These are phyloP conservation scores for Sextonia rubra DNA, from an alignment of 164 flowering plant species.

Conservation along the genomic window DNA sequence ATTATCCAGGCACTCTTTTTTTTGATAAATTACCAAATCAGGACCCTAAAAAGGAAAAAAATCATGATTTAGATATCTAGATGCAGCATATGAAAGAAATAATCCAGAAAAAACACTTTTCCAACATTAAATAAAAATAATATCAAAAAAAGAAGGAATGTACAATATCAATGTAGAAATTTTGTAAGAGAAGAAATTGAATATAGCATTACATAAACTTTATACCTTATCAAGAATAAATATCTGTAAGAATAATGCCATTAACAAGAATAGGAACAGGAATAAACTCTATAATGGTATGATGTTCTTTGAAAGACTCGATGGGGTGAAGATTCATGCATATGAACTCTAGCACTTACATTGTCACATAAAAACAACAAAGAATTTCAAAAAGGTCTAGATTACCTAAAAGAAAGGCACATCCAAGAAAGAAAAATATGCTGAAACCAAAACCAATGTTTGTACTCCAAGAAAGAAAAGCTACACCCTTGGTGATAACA, in stretches of 20 bases:
- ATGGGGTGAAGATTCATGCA: too few relatives aligned
- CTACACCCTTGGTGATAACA: too few relatives aligned
- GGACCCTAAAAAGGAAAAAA: slow-evolving; percentile 62
- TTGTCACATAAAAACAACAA: too few relatives aligned
- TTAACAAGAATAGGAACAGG: neutral
- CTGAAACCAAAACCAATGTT: too few relatives aligned
- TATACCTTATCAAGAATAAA: neutral
- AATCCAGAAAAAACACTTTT: neutral
- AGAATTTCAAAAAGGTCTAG: too few relatives aligned
- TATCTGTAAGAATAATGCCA: neutral
- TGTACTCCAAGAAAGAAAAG: too few relatives aligned
- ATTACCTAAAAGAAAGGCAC: too few relatives aligned
- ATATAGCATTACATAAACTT: too few relatives aligned
- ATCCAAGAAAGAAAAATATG: too few relatives aligned
- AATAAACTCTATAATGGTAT: neutral
- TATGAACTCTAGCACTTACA: too few relatives aligned
- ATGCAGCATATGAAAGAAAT: neutral
- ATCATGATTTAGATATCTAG: neutral
- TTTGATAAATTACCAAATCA: slow-evolving; percentile 84
- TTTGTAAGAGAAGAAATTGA: neutral
- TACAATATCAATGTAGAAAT: neutral
- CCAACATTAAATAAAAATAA: neutral
- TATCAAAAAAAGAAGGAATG: neutral
- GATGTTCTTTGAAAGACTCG: too few relatives aligned
- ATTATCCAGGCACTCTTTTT: slow-evolving; percentile 67